Evolutionary conservation across 495 filamentous ascomycete species (phyloP).

Genomic region (Monascus purpureus): DNA sequence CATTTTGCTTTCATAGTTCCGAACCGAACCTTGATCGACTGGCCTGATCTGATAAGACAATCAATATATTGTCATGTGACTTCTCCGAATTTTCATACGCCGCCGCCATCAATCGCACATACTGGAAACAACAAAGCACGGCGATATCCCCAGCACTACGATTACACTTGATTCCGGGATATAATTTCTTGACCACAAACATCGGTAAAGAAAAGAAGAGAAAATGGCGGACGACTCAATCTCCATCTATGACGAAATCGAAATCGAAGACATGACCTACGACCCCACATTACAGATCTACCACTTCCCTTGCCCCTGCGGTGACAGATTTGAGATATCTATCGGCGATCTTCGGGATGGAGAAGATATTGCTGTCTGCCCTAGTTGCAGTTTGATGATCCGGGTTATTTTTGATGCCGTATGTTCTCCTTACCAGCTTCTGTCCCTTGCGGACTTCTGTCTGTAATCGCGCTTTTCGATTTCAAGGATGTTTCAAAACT

Average conservation of each 20-base stretch:
- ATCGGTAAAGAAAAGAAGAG: constrained; percentile 2
- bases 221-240: constrained; percentile 54
- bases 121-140: too few species aligned
- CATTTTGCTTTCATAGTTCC: background rate
- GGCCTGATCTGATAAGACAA: background rate
- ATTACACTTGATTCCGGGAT: too few species aligned
- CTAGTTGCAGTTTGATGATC: constrained; percentile 94
- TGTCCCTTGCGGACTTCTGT: too few species aligned
- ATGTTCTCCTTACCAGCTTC: constrained; percentile 21
- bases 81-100: too few species aligned
- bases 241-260: constrained; percentile 93
- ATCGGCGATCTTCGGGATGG: constrained; percentile 75
- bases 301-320: constrained; percentile 92
- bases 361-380: constrained; percentile 87
- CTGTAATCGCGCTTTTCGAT: too few species aligned
- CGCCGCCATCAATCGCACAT: too few species aligned
- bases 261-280: constrained; percentile 98
- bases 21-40: too few species aligned
- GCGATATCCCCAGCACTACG: too few species aligned
- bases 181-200: too few species aligned
- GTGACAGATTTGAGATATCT: constrained; percentile 90
- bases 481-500: too few species aligned
- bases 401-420: constrained; percentile 84
- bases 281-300: constrained; percentile 74
- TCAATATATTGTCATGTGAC: background rate